phyloP scores from a whole-genome alignment of 139 green algal species.

The Tetradesmus lagerheimii region DNA sequence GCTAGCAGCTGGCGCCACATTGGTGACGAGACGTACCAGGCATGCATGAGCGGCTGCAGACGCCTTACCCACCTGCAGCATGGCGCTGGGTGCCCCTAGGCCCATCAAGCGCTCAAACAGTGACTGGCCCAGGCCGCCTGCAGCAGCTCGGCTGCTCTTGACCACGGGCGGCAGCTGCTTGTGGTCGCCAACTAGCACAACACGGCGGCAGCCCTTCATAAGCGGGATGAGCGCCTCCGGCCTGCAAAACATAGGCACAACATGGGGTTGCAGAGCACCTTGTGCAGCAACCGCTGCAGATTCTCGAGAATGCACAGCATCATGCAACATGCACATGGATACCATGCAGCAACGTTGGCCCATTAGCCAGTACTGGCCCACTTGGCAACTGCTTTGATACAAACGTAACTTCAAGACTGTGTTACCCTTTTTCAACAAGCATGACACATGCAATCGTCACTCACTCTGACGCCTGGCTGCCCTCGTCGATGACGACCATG shows the following conservation, averaged over 20 bases:
- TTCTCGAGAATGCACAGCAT: not conserved
- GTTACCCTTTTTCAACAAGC: no score
- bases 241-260: constrained; percentile 40
- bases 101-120: constrained; percentile 76
- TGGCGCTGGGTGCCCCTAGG: constrained; percentile 48
- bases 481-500: constrained; percentile 38
- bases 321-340: not conserved
- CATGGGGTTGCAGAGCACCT: not conserved
- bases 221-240: constrained; percentile 86
- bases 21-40: no score
- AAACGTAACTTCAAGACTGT: no score
- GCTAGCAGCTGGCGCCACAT: no score
- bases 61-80: constrained; percentile 45
- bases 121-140: constrained; percentile 59
- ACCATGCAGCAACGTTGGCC: no score
- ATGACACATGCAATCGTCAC: no score
- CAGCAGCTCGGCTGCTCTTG: constrained; percentile 62
- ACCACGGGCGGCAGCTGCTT: constrained; percentile 92
- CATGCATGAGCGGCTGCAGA: no score
- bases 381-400: no score
- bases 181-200: constrained; percentile 92
- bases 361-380: no score
- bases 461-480: constrained; percentile 30
- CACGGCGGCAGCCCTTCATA: constrained; percentile 63
- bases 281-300: not conserved